phyloP scores from a whole-genome alignment of 441 rosid genomes.

The Pelargonium australe region DNA sequence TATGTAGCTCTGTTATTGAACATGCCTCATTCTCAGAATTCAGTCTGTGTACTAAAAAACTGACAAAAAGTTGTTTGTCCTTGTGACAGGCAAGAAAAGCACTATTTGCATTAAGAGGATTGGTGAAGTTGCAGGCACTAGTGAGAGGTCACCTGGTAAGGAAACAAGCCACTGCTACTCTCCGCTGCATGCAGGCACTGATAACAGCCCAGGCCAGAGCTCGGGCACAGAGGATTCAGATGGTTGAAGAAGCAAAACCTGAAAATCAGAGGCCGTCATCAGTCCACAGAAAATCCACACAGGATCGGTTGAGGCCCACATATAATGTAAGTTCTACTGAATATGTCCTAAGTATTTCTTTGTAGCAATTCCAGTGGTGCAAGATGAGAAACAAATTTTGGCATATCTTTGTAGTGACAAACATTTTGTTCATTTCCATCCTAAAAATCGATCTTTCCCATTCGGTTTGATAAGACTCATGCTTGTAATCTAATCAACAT shows the following conservation, averaged over 20 bases:
- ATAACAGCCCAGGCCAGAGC: slow-evolving; percentile 53
- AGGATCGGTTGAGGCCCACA: slow-evolving; percentile 28
- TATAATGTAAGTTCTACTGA: slow-evolving; percentile 51
- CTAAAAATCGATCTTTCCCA: too few species aligned
- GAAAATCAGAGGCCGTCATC: slow-evolving; percentile 39
- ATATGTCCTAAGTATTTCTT: not conserved
- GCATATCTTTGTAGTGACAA: too few species aligned
- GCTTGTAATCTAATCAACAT: too few species aligned
- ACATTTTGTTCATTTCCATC: too few species aligned
- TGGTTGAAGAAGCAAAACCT: slow-evolving; percentile 40
- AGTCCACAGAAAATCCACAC: slow-evolving; percentile 46
- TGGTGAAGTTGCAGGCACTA: slow-evolving; percentile 63
- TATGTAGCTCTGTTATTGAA: too few species aligned
- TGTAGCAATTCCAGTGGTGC: not conserved
- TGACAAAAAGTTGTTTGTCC: too few species aligned
- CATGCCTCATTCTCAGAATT: too few species aligned
- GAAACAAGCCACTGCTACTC: slow-evolving; percentile 61
- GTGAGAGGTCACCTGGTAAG: slow-evolving; percentile 64
- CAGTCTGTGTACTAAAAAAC: too few species aligned
- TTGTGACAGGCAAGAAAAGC: slow-evolving; percentile 83
- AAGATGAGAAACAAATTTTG: too few species aligned
- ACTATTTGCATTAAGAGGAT: slow-evolving; percentile 53
- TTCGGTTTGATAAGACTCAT: too few species aligned
- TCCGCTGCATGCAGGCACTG: slow-evolving; percentile 57
- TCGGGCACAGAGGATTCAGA: slow-evolving; percentile 50